Evolutionary conservation across 1,284 basidiomycete species (phyloP).

Genomic region (Sporisorium iseilematis-ciliati): DNA sequence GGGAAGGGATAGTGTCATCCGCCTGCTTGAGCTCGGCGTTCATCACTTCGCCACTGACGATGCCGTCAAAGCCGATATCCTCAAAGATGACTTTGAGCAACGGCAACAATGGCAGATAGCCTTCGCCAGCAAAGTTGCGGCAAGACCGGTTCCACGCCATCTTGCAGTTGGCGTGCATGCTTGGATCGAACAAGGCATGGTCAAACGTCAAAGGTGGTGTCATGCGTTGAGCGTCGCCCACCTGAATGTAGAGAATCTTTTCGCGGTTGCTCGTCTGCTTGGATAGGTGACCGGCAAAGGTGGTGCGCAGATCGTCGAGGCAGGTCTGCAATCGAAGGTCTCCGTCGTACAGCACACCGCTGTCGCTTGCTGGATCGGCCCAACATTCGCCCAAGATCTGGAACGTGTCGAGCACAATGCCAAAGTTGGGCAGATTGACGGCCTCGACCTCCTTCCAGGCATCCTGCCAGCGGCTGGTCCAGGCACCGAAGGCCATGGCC

Average conservation of each 20-base stretch:
- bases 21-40: constrained; percentile 9
- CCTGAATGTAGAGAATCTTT: constrained; percentile 25
- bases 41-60: constrained; percentile 16
- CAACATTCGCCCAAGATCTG: constrained; percentile 68
- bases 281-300: constrained; percentile 11
- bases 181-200: constrained; percentile 18
- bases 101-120: constrained; percentile 15
- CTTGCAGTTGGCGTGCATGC: constrained; percentile 23
- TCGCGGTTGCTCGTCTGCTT: constrained; percentile 13
- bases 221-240: constrained; percentile 21
- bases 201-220: constrained; percentile 15
- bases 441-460: constrained; percentile 64
- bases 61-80: constrained; percentile 11
- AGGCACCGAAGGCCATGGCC: constrained; percentile 50
- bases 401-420: constrained; percentile 70
- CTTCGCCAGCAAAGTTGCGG: constrained; percentile 18
- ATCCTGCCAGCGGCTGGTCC: constrained; percentile 60
- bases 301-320: constrained; percentile 14
- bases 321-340: constrained; percentile 9
- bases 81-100: constrained; percentile 13
- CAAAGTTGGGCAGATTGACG: constrained; percentile 65
- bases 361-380: constrained; percentile 51
- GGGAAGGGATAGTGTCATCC: background rate
- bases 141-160: constrained; percentile 21
- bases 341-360: constrained; percentile 23